Evolutionary conservation across 179 eudicot species (phyloP).

Genomic region (Corrigiola litoralis): DNA sequence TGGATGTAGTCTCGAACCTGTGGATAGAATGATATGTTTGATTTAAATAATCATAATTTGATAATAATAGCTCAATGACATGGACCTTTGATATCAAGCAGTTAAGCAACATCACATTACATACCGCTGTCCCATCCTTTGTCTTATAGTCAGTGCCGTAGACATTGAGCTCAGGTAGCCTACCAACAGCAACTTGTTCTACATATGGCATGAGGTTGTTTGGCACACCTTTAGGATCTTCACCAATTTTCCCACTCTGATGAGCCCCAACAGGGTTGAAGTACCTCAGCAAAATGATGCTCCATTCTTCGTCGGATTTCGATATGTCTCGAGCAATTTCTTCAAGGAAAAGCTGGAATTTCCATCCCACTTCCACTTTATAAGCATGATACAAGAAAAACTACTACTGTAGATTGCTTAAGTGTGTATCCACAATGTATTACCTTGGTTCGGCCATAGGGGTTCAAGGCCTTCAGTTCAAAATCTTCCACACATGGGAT

Average conservation of each 20-base stretch:
- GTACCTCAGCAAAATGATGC: constrained; percentile 68
- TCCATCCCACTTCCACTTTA: background rate
- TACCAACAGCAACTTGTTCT: constrained; percentile 83
- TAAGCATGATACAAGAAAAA: background rate
- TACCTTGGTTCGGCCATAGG: constrained; percentile 95
- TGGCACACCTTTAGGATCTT: constrained; percentile 89
- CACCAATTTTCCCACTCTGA: constrained; percentile 84
- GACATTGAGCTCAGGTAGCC: constrained; percentile 78
- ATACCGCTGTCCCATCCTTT: constrained; percentile 84
- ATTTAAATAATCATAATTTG: background rate
- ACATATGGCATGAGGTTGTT: constrained; percentile 94
- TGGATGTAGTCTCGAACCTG: constrained; percentile 93
- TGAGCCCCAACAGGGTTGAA: constrained; percentile 97
- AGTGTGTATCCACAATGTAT: too few relatives aligned
- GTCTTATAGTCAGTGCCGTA: constrained; percentile 93
- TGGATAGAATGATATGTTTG: background rate
- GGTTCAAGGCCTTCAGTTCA: constrained; percentile 70
- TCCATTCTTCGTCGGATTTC: constrained; percentile 72
- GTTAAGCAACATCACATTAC: background rate
- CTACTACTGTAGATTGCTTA: too few relatives aligned
- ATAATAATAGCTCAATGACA: background rate
- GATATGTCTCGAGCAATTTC: constrained; percentile 84
- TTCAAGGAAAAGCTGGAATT: constrained; percentile 64
- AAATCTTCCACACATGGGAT: constrained; percentile 82
- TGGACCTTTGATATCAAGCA: background rate